These are phyloP conservation scores for Cryomyces antarcticus DNA, from an alignment of 495 filamentous ascomycete genomes.

Conservation along the genomic window DNA sequence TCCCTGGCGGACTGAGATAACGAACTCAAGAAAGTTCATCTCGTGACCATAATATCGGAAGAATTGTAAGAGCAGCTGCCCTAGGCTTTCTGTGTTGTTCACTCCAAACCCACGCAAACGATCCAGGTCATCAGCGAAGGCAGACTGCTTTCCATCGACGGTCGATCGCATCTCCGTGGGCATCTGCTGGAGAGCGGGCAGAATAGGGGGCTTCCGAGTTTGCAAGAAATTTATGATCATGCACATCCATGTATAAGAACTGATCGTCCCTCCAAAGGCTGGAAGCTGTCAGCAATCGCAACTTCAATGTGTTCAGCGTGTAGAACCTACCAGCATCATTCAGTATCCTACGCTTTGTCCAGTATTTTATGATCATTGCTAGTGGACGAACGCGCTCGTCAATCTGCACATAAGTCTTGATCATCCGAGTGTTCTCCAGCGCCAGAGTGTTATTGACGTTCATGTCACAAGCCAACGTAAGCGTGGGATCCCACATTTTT, in stretches of 20 bases:
- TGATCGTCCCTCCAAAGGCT: slow-evolving; percentile 86
- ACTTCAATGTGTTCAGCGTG: not conserved
- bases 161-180: slow-evolving; percentile 39
- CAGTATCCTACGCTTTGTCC: slow-evolving; percentile 78
- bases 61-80: slow-evolving; percentile 74
- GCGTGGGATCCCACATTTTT: slow-evolving; percentile 94
- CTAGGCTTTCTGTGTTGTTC: slow-evolving; percentile 64
- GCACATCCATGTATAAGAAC: slow-evolving; percentile 99
- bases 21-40: slow-evolving; percentile 66
- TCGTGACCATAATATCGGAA: slow-evolving; percentile 90
- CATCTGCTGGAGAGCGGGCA: slow-evolving; percentile 69
- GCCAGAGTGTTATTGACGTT: slow-evolving; percentile 95
- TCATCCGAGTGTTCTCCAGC: slow-evolving; percentile 92
- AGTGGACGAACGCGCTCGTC: slow-evolving; percentile 78
- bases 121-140: slow-evolving; percentile 71
- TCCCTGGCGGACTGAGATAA: slow-evolving; percentile 74
- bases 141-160: slow-evolving; percentile 40
- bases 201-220: slow-evolving; percentile 64
- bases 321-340: slow-evolving; percentile 73
- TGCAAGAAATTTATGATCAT: slow-evolving; percentile 95
- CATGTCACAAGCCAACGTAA: slow-evolving; percentile 85
- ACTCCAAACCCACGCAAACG: slow-evolving; percentile 50
- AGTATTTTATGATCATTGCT: slow-evolving; percentile 92
- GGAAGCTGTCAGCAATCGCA: not conserved
- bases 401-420: slow-evolving; percentile 88